These are phyloP conservation scores for Nectriaceae sp. DNA, from an alignment of 2,329 filamentous ascomycete species.

Conservation along the genomic window DNA sequence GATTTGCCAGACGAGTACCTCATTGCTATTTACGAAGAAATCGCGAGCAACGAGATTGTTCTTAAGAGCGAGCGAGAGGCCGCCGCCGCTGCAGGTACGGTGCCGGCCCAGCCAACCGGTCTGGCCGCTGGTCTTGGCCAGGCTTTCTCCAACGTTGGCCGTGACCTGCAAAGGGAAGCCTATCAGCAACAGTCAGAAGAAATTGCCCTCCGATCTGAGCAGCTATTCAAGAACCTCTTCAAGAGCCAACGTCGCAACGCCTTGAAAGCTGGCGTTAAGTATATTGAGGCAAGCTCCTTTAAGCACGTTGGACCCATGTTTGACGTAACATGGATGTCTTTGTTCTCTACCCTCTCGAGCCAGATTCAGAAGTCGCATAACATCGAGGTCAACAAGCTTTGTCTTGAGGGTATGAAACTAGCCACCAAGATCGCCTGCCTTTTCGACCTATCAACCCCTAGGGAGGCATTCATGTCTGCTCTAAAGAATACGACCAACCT, in stretches of 20 bases:
- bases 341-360: conserved; percentile 90
- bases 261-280: conserved; percentile 68
- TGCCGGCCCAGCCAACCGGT: conserved; percentile 61
- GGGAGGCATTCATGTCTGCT: conserved; percentile 92
- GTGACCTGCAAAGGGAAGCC: conserved; percentile 88
- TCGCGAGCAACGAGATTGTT: conserved; percentile 88
- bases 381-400: conserved; percentile 86
- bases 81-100: conserved; percentile 74
- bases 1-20: conserved; percentile 94
- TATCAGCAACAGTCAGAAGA: conserved; percentile 95
- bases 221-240: conserved; percentile 91
- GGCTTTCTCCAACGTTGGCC: conserved; percentile 86
- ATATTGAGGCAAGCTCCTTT: conserved; percentile 90
- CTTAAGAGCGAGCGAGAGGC: conserved; percentile 88
- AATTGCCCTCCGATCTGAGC: conserved; percentile 72
- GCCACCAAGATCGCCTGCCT: conserved; percentile 91
- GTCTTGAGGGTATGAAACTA: conserved; percentile 92
- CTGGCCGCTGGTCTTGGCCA: conserved; percentile 84
- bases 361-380: conserved; percentile 94
- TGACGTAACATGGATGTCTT: conserved; percentile 98
- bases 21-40: conserved; percentile 87
- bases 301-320: conserved; percentile 98
- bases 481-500: conserved; percentile 93
- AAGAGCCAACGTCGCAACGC: conserved; percentile 84
- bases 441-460: conserved; percentile 89